Evolutionary conservation across 2,329 filamentous ascomycete genomes (phyloP).

Genomic region (Fusarium dimerum): DNA sequence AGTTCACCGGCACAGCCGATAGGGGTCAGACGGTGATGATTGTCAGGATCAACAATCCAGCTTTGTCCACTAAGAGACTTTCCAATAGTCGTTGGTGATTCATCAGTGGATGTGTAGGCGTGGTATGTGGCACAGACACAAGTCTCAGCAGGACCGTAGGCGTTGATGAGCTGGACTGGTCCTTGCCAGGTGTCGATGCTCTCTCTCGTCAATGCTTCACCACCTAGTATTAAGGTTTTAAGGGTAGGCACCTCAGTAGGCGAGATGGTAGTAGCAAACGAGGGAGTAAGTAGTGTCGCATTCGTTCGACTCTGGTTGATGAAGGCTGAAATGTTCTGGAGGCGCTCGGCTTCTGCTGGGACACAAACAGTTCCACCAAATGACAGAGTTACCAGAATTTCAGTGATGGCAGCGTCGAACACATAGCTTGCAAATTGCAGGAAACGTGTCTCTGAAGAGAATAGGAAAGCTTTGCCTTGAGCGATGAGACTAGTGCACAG

Average conservation of each 20-base stretch:
- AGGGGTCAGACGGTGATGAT: too few relatives aligned
- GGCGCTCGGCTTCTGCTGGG: constrained; percentile 3
- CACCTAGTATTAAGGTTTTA: constrained; percentile 2
- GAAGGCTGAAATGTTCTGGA: constrained; percentile 2
- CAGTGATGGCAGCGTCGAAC: constrained; percentile 1
- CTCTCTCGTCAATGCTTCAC: constrained; percentile 1
- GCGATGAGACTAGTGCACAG: neutral
- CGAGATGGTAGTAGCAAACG: constrained; percentile 1
- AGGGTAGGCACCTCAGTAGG: constrained; percentile 5
- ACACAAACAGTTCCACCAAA: constrained; percentile 3
- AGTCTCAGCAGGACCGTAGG: constrained; percentile 7
- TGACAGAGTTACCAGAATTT: constrained; percentile 3
- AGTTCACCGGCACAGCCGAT: too few relatives aligned
- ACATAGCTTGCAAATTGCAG: constrained; percentile 5
- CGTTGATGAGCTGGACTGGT: constrained; percentile 2
- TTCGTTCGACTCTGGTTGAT: constrained; percentile 1
- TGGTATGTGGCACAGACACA: too few relatives aligned
- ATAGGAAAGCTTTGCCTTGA: neutral
- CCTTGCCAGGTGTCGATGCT: constrained; percentile 2
- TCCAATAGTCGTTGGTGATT: too few relatives aligned
- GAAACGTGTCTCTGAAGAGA: constrained; percentile 1
- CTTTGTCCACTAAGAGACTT: too few relatives aligned
- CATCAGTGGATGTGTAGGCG: too few relatives aligned
- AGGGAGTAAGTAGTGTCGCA: constrained; percentile 1
- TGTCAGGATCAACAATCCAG: too few relatives aligned